Percentiles rank a stretch among this genome's conserved stretches.
Evolutionary conservation across 495 filamentous ascomycete genomes (phyloP).

Genomic region (Aspergillus diversus): DNA sequence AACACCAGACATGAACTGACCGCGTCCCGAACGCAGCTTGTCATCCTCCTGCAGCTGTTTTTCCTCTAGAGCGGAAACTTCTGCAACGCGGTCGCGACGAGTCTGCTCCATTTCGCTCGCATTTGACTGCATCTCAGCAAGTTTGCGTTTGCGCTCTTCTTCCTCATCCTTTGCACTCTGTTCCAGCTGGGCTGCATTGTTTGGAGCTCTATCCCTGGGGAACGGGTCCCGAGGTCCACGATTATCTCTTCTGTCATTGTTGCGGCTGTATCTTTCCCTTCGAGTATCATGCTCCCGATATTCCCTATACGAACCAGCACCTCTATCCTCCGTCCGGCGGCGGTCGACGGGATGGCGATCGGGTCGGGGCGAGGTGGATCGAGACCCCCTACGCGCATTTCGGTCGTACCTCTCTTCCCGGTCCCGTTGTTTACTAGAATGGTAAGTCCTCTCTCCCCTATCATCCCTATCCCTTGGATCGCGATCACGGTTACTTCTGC

Average conservation of each 20-base stretch:
- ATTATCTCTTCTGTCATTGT: conserved; percentile 23
- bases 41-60: conserved; percentile 65
- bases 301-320: conserved; percentile 11
- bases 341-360: conserved; percentile 18
- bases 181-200: conserved; percentile 18
- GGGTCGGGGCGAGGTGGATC: conserved; percentile 30
- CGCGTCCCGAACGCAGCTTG: conserved; percentile 44
- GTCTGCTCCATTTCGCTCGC: conserved; percentile 78
- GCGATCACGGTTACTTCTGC: conserved; percentile 18
- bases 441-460: conserved; percentile 28
- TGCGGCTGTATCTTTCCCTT: conserved; percentile 20
- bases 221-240: conserved; percentile 27
- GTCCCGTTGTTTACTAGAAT: conserved; percentile 31
- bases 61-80: conserved; percentile 67
- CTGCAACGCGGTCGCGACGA: conserved; percentile 70
- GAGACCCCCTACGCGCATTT: conserved; percentile 23
- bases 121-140: conserved; percentile 87
- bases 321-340: conserved; percentile 20
- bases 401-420: conserved; percentile 36
- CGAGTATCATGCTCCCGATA: conserved; percentile 17
- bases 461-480: conserved; percentile 25
- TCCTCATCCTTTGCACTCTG: conserved; percentile 32
- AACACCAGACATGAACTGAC: conserved; percentile 45
- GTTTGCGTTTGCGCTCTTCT: conserved; percentile 57
- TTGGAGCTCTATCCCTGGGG: conserved; percentile 27